phyloP scores from a whole-genome alignment of 202 grass and related monocot genomes.

The Brachypodium distachyon region DNA sequence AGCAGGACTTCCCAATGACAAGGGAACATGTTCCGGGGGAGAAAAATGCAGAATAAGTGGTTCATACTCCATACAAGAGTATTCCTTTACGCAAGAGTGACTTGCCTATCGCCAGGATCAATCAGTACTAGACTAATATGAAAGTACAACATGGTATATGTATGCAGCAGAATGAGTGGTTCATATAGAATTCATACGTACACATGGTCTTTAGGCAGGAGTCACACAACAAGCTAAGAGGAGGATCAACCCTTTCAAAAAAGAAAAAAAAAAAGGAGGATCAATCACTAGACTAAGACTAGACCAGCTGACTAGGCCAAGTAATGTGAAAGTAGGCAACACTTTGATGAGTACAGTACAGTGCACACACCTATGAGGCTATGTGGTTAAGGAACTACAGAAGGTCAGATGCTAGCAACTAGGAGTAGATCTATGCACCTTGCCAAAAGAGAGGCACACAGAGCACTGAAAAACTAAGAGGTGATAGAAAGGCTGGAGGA shows the following conservation, averaged over 20 bases:
- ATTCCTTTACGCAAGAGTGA: no score
- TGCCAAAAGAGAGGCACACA: conserved; percentile 43
- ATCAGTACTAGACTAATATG: no score
- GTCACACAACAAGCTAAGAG: no score
- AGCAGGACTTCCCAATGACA: neutral
- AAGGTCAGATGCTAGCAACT: conserved; percentile 31
- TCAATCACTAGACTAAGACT: neutral
- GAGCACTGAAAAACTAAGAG: conserved; percentile 21
- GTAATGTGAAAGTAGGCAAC: conserved; percentile 9
- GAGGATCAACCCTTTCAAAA: no score
- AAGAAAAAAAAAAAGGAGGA: no score
- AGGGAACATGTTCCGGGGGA: neutral
- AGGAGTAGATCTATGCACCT: conserved; percentile 13
- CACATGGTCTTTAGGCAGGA: neutral
- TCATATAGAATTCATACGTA: neutral
- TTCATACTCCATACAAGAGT: no score
- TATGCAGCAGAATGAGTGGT: neutral
- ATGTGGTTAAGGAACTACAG: neutral
- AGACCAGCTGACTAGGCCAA: conserved; percentile 1
- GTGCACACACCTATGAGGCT: neutral
- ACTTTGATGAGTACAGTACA: neutral
- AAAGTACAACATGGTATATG: no score
- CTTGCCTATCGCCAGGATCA: no score
- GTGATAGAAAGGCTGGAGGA: conserved; percentile 24
- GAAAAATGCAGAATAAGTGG: neutral